Evolutionary conservation across 192 early-diverging fungal genomes (phyloP).

Genomic region (Backusella tarrabulga): DNA sequence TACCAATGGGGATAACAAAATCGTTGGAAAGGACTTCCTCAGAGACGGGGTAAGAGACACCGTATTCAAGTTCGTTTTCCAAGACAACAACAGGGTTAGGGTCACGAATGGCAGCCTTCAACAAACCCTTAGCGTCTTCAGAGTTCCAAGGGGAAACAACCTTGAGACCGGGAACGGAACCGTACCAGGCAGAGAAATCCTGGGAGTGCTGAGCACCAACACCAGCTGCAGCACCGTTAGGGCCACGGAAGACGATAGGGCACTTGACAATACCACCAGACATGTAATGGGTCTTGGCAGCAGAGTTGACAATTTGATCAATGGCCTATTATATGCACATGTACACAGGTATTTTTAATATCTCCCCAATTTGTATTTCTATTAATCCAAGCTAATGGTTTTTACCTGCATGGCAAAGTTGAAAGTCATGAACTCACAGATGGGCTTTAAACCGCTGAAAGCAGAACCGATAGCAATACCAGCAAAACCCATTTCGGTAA

Average conservation of each 20-base stretch:
- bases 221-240: conserved; percentile 96
- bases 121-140: conserved; percentile 95
- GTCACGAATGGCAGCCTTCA: conserved; percentile 98
- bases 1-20: conserved; percentile 69
- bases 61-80: conserved; percentile 99
- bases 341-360: neutral
- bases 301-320: conserved; percentile 99
- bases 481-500: conserved; percentile 97
- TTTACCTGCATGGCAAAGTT: conserved; percentile 99
- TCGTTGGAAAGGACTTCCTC: conserved; percentile 64
- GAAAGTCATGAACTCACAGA: conserved; percentile 99
- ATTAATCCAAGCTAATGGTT: neutral
- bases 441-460: conserved; percentile 88
- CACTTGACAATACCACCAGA: conserved; percentile 83
- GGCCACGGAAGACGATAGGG: conserved; percentile 98
- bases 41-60: conserved; percentile 80
- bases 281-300: conserved; percentile 98
- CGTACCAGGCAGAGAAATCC: conserved; percentile 98
- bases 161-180: conserved; percentile 94
- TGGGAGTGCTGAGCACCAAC: conserved; percentile 99
- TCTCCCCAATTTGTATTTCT: neutral
- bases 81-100: conserved; percentile 96
- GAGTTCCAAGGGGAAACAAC: conserved; percentile 95
- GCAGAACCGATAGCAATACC: conserved; percentile 96
- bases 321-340: conserved; percentile 64